A percentile compares a stretch with the other conserved stretches of the same genome.
Conservation (phyloP, 2,329 filamentous ascomycete genomes). For the Epichloe glyceriae region DNA sequence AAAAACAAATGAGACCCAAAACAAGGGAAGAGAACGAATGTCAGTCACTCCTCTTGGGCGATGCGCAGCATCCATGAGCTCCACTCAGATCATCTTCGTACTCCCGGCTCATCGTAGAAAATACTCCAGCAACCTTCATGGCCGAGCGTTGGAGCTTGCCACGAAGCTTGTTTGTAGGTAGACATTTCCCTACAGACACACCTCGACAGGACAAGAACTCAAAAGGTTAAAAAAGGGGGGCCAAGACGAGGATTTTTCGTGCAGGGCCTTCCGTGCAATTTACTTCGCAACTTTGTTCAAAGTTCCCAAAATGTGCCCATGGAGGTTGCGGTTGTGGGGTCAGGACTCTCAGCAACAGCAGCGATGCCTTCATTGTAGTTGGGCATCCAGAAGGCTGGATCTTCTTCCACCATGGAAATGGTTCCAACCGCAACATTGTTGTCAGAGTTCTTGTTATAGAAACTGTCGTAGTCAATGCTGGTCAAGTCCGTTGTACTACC, state of each 20-base stretch:
- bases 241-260: too few relatives aligned
- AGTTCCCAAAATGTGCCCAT: slow-evolving; percentile 24
- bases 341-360: slow-evolving; percentile 23
- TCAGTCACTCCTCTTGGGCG: neutral
- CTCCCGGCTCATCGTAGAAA: neutral
- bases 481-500: slow-evolving; percentile 30
- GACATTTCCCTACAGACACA: neutral
- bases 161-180: too few relatives aligned
- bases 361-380: slow-evolving; percentile 29
- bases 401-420: slow-evolving; percentile 38
- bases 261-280: neutral
- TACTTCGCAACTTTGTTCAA: slow-evolving; percentile 12
- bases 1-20: neutral
- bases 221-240: too few relatives aligned
- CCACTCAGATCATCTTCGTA: neutral
- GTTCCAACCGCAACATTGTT: slow-evolving; percentile 27
- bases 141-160: too few relatives aligned
- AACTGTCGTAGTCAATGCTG: slow-evolving; percentile 41
- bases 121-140: too few relatives aligned
- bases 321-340: slow-evolving; percentile 18
- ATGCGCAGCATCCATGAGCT: neutral
- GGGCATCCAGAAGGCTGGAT: slow-evolving; percentile 35
- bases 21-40: neutral
- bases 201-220: slow-evolving; percentile 5
- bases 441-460: slow-evolving; percentile 34